phyloP scores from a whole-genome alignment of 768 basidiomycete species.

The Calocybe cyanea region DNA sequence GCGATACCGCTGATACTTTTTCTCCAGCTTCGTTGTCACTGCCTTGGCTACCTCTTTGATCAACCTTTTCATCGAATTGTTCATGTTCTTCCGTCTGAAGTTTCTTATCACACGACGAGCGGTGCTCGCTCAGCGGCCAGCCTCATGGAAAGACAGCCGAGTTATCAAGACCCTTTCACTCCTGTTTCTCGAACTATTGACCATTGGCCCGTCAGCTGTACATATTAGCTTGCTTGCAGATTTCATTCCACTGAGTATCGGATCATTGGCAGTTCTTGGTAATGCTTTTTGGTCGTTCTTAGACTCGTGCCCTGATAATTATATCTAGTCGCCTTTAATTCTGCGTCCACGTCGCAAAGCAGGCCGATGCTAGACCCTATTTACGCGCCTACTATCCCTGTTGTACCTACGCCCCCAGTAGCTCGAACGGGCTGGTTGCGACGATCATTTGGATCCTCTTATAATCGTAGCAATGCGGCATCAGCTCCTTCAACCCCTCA shows the following conservation, averaged over 20 bases:
- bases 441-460: neutral
- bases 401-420: neutral
- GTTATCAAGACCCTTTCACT: conserved; percentile 10
- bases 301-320: neutral
- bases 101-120: conserved; percentile 2
- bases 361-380: neutral
- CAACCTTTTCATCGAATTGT: conserved; percentile 4
- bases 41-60: conserved; percentile 13
- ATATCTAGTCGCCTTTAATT: conserved; percentile 10
- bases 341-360: neutral
- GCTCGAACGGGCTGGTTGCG: conserved; percentile 9
- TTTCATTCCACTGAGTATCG: conserved; percentile 14
- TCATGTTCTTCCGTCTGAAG: conserved; percentile 5
- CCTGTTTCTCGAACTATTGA: conserved; percentile 11
- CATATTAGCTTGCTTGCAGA: conserved; percentile 13
- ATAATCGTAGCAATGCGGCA: neutral
- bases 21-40: conserved; percentile 11
- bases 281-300: neutral
- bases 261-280: conserved; percentile 14
- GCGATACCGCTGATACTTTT: neutral
- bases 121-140: conserved; percentile 2
- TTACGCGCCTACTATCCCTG: neutral
- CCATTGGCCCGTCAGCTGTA: conserved; percentile 12
- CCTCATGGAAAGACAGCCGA: conserved; percentile 6
- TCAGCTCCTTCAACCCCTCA: neutral